Base-by-base conservation (phyloP, 1,284 basidiomycete species). In the Cryptococcus hybrid region DNA sequence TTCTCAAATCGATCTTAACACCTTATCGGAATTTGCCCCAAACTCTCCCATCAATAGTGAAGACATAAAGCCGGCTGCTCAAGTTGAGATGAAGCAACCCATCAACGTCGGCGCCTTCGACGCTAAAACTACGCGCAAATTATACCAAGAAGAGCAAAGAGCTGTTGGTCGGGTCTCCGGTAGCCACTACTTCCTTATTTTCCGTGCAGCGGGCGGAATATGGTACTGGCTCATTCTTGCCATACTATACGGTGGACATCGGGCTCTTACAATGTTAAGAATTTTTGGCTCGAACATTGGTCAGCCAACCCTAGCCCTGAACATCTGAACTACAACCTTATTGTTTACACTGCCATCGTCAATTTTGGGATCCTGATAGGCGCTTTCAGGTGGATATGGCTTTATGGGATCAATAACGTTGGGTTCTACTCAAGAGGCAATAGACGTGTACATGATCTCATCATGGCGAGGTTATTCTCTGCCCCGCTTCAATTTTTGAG, bases 401-500 rank as follows among this genome's bases (percentile, higher is more conserved):
- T 78, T 5, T 78, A 78, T 47, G 74, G 75, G 7, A 44, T 76
- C 3, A 62, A 65, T 6, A 67, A 67, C 52, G 59, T 59, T 55
- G 88, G 88, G 34, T 77, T 87, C 60, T 80, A 83, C 61, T 81
- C 80, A 52, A 76, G 87, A 35, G 78, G 80, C 5, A 86, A 86
- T 0, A 85, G 85, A 60, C 80, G 74, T 18, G 78, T 91, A 45
- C 90, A 88, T 76, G 82, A 79, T 64, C 75, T 76, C 47, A 84
- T 85, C 9, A 78, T 86, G 50, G 75, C 66, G 36, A 80, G 80
- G 18, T 84, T 91, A 7, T 74, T 89, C 24, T 77, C 80, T 8
- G 88, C 88, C 0, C 88, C 89, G 0, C 79, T 87, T 47, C 82
- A 85, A 3, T 91, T 89, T 78, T 91, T 69, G 90, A 93, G 64